phyloP scores from a whole-genome alignment of 202 grass and related monocot genomes.

The Musa balbisiana region DNA sequence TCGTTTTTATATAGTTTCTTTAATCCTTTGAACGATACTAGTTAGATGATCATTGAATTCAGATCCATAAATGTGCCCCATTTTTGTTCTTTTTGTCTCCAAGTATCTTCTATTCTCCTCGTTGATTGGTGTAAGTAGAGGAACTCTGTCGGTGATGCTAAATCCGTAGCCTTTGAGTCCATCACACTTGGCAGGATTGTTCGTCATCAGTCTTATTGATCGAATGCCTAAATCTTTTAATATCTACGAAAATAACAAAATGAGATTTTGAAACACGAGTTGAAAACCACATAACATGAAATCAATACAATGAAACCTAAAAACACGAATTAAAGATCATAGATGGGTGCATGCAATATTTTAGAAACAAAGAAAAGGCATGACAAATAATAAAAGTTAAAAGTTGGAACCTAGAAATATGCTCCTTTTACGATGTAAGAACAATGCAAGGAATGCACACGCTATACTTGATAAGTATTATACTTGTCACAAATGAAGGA shows the following conservation, averaged over 20 bases:
- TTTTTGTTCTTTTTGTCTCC: constrained; percentile 73
- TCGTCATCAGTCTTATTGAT: constrained; percentile 76
- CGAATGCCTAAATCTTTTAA: constrained; percentile 65
- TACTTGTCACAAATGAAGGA: too few species aligned
- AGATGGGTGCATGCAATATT: too few species aligned
- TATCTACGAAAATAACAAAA: constrained; percentile 36
- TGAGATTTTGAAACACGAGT: neutral
- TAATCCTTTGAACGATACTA: neutral
- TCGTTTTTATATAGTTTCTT: too few species aligned
- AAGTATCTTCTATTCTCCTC: constrained; percentile 64
- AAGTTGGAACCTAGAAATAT: too few species aligned
- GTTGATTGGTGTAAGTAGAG: constrained; percentile 69
- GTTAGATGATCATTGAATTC: constrained; percentile 32
- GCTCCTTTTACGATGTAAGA: too few species aligned
- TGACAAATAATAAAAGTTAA: too few species aligned
- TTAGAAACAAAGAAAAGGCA: too few species aligned
- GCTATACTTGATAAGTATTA: too few species aligned
- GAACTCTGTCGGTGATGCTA: constrained; percentile 61
- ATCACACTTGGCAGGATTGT: constrained; percentile 74
- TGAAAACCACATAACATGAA: too few species aligned
- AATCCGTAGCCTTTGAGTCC: constrained; percentile 76
- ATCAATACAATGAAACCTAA: too few species aligned
- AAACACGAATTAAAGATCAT: too few species aligned
- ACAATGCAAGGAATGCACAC: too few species aligned
- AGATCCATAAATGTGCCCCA: constrained; percentile 65